Evolutionary conservation across 208 protist species (phyloP), one percentile per base, ranked within the genome.

Genomic region (Zelonia costaricensis): DNA sequence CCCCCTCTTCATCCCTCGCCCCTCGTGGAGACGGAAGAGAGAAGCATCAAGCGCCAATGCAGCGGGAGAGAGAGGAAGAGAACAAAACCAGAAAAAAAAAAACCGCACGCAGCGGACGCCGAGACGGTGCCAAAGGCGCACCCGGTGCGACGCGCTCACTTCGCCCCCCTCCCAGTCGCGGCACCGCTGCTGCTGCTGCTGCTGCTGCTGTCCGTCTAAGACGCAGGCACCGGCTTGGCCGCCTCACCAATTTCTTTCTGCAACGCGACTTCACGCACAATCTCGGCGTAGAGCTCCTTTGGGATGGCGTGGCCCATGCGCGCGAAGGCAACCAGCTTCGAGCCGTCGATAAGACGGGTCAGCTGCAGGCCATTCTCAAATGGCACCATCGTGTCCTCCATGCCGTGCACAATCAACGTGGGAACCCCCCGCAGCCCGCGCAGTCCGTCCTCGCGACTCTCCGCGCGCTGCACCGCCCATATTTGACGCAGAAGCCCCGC

Each of bases 251-350:
- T 36, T 18, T 44, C 27, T 30, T 39, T 35, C 27, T 65, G 69
- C 28, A 76, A 18, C 22, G 15, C 20, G 28, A 92, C 49, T 54
- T 88, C 77, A 1, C 49, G 52, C 8, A 65, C 61, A 46, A 92
- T 62, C 12, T 56, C 42, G 4, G 12, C 36, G 36, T 56, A 77
- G 20, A 90, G 53, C 35, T 64, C 74, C 9, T 15, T 40, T 1
- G 69, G 75, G 6, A 92, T 9, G 4, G 64, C 55, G 64, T 91
- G 83, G 2, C 83, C 83, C 81, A 93, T 82, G 13, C 44, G 44
- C 0, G 77, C 48, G 35, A 80, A 85, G 6, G 73, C 3, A 1
- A 91, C 76, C 10, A 91, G 69, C 57, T 69, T 74, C 36, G 73
- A 38, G 0, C 40, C 44, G 0, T 47, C 48, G 57, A 93, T 76